These are phyloP conservation scores for Massariosphaeria phaeospora DNA, from an alignment of 495 filamentous ascomycete genomes.

Conservation along the genomic window DNA sequence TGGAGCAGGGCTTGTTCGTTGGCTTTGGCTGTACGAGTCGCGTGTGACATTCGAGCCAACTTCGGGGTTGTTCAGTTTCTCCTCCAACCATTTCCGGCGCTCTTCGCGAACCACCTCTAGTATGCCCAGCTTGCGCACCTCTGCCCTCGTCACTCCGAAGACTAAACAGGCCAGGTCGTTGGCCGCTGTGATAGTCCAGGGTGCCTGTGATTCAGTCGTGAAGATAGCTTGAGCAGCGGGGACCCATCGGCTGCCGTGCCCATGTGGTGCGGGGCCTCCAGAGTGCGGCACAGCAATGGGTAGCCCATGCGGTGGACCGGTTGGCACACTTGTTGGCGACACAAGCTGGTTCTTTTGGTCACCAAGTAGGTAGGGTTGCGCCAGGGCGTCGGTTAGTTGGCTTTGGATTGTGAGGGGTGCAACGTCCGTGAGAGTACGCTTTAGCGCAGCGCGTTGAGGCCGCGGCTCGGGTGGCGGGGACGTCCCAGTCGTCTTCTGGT, in stretches of 20 bases:
- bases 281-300: constrained; percentile 17
- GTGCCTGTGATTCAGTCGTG: constrained; percentile 77
- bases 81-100: constrained; percentile 80
- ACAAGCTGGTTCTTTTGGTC: constrained; percentile 42
- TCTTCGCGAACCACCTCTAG: constrained; percentile 89
- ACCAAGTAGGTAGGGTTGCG: constrained; percentile 62
- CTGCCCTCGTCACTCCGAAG: constrained; percentile 90
- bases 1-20: constrained; percentile 43
- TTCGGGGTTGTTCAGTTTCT: constrained; percentile 62
- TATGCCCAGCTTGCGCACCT: constrained; percentile 91
- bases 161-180: constrained; percentile 95
- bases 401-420: constrained; percentile 64
- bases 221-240: constrained; percentile 95
- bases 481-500: background rate
- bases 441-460: constrained; percentile 60
- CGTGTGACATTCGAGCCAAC: constrained; percentile 46
- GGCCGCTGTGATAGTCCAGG: constrained; percentile 95
- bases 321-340: constrained; percentile 47
- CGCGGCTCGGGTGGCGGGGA: constrained; percentile 42
- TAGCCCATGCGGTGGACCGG: background rate
- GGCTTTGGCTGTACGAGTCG: constrained; percentile 45
- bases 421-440: constrained; percentile 82
- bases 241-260: constrained; percentile 82
- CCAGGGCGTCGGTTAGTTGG: constrained; percentile 82
- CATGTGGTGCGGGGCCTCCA: constrained; percentile 41